phyloP scores from a whole-genome alignment of 2,329 filamentous ascomycete genomes.

The Fusarium pseudocircinatum region DNA sequence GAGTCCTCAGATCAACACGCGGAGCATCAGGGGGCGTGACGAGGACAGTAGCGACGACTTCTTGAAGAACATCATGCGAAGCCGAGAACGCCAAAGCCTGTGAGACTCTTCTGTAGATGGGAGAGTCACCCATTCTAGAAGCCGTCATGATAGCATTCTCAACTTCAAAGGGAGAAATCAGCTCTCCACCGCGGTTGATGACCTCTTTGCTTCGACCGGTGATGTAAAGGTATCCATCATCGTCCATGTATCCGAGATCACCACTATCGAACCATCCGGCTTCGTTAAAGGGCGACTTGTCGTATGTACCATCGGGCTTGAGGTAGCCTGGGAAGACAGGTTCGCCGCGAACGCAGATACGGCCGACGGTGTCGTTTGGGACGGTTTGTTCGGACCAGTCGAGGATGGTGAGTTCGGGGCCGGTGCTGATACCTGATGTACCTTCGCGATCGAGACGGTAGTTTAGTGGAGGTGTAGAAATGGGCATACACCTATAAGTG shows the following conservation, averaged over 20 bases:
- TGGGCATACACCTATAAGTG: not conserved
- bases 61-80: conserved; percentile 3
- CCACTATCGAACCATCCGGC: conserved; percentile 1
- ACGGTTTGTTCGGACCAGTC: not conserved
- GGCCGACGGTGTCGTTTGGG: not conserved
- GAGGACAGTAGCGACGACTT: not conserved
- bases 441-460: conserved; percentile 2
- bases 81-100: not conserved
- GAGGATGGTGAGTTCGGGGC: conserved; percentile 1
- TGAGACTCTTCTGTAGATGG: not conserved
- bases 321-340: conserved; percentile 4
- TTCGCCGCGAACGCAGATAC: conserved; percentile 6
- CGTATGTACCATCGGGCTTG: not conserved
- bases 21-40: not conserved
- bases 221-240: conserved; percentile 8
- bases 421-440: conserved; percentile 12
- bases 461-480: not conserved
- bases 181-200: not conserved
- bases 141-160: conserved; percentile 18
- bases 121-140: not conserved
- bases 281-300: not conserved
- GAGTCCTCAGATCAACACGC: not conserved
- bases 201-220: conserved; percentile 12
- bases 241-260: conserved; percentile 4
- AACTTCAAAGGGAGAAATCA: conserved; percentile 2